A percentile compares a stretch with the other conserved stretches of the same genome.
Conservation (phyloP, 78 protist genomes). For the Parvularia atlantis region DNA sequence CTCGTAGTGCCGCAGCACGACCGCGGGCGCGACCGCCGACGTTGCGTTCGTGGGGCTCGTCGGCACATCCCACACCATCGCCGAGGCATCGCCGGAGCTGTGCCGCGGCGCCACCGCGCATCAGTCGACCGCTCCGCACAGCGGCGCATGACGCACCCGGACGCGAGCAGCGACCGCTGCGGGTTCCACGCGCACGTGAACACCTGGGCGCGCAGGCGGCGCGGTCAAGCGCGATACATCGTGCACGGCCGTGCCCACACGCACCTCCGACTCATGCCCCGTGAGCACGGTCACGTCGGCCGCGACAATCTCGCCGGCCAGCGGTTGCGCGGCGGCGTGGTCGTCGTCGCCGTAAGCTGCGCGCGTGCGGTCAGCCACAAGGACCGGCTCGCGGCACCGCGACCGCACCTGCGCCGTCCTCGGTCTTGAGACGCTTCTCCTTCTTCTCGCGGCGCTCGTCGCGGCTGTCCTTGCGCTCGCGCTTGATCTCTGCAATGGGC, state of each 20-base stretch:
- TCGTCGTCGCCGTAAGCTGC: too few species aligned
- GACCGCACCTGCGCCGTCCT: slow-evolving; percentile 1
- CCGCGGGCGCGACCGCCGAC: not conserved
- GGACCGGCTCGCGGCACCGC: too few species aligned
- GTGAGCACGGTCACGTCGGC: slow-evolving; percentile 24
- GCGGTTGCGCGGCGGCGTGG: too few species aligned
- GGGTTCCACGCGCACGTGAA: slow-evolving; percentile 73
- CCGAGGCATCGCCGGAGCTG: slow-evolving; percentile 81
- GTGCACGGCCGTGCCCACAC: too few species aligned
- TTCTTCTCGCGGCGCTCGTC: slow-evolving; percentile 6
- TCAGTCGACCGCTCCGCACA: not conserved
- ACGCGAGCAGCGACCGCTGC: slow-evolving; percentile 6
- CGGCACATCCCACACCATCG: slow-evolving; percentile 73
- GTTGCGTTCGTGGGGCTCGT: not conserved
- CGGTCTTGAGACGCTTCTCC: slow-evolving; percentile 11
- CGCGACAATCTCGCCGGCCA: slow-evolving; percentile 27
- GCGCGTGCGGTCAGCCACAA: too few species aligned
- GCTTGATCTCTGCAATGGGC: slow-evolving; percentile 4
- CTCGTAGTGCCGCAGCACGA: not conserved
- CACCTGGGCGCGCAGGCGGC: slow-evolving; percentile 29
- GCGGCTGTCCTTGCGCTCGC: slow-evolving; percentile 9
- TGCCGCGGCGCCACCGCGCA: too few species aligned
- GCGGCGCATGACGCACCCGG: not conserved
- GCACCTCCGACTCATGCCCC: slow-evolving; percentile 55
- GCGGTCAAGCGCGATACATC: too few species aligned